phyloP scores from a whole-genome alignment of 2,329 filamentous ascomycete genomes.

The Neonectria sp. region DNA sequence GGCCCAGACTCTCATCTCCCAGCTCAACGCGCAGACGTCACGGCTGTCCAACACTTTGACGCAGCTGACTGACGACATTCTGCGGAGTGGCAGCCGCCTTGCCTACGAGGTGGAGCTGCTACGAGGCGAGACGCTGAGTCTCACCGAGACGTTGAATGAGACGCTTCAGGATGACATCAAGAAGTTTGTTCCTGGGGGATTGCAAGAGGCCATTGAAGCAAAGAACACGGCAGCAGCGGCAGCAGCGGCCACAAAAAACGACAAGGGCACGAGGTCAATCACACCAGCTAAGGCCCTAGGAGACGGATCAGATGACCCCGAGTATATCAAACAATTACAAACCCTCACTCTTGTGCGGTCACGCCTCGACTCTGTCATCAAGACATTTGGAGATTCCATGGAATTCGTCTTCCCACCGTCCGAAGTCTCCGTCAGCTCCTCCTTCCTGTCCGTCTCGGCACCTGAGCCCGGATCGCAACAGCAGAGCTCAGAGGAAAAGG shows the following conservation, averaged over 20 bases:
- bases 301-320: constrained; percentile 64
- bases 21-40: constrained; percentile 90
- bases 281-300: constrained; percentile 35
- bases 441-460: constrained; percentile 90
- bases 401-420: constrained; percentile 93
- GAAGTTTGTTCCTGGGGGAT: constrained; percentile 76
- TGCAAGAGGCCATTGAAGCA: constrained; percentile 52
- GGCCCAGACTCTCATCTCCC: constrained; percentile 87
- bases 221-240: constrained; percentile 36
- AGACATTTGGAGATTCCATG: constrained; percentile 95
- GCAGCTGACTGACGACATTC: constrained; percentile 93
- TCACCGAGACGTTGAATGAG: constrained; percentile 84
- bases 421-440: constrained; percentile 85
- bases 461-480: constrained; percentile 77
- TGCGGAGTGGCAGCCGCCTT: constrained; percentile 88
- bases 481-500: constrained; percentile 86
- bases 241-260: constrained; percentile 28
- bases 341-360: constrained; percentile 86
- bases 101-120: constrained; percentile 96
- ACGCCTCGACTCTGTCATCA: constrained; percentile 91
- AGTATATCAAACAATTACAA: constrained; percentile 83
- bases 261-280: constrained; percentile 42
- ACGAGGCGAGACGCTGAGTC: constrained; percentile 86
- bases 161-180: constrained; percentile 79
- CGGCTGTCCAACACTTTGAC: constrained; percentile 86